Percentiles rank a stretch among this genome's conserved stretches.
Evolutionary conservation across 148 eudicot species (phyloP).

Genomic region (Vaccinium myrtillus): DNA sequence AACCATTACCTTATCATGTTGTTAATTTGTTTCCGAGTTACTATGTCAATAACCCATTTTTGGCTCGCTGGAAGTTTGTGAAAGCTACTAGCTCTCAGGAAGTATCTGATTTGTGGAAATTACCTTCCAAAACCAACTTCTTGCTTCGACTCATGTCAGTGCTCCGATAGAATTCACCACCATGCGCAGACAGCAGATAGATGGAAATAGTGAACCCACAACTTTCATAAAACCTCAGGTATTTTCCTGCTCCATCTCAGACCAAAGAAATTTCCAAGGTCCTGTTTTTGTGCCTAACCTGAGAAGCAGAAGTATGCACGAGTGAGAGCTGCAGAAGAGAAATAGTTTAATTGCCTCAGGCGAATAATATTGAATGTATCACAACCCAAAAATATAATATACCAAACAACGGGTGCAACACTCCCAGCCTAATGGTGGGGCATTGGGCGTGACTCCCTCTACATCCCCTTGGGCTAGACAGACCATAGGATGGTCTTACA

Average conservation of each 20-base stretch:
- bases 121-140: not conserved
- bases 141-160: not conserved
- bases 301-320: constrained; percentile 2
- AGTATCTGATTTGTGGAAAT: not conserved
- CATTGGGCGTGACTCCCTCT: not conserved
- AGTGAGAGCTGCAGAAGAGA: constrained; percentile 9
- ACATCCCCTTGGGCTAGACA: not conserved
- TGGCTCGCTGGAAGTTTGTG: not conserved
- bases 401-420: not conserved
- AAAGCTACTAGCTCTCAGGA: not conserved
- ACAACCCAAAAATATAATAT: not conserved
- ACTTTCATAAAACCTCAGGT: constrained; percentile 6
- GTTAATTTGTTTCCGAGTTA: not conserved
- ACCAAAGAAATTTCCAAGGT: constrained; percentile 72
- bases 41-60: not conserved
- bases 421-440: not conserved
- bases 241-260: constrained; percentile 39
- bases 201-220: not conserved
- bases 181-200: not conserved
- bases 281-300: constrained; percentile 71
- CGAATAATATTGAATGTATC: not conserved
- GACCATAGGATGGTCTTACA: too few relatives aligned
- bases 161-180: not conserved
- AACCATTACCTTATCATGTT: not conserved
- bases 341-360: not conserved